Evolutionary conservation across 2,329 filamentous ascomycete species (phyloP), one percentile per base, ranked within the genome.

Genomic region (Chrysoporthe puriensis): DNA sequence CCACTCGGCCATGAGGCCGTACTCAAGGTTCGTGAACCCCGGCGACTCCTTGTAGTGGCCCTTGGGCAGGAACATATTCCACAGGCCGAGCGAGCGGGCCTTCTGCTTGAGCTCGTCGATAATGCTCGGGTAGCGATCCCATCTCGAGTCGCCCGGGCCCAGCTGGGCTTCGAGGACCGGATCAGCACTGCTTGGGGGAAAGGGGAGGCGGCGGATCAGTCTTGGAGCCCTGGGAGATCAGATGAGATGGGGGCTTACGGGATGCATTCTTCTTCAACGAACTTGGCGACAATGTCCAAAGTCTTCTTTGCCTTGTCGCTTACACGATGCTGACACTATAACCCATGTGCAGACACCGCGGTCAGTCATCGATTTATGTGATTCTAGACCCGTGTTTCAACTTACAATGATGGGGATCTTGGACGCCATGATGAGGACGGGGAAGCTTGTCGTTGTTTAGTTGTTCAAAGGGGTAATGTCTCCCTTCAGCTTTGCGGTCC

Each of bases 31-130:
- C 69, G 90, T 93, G 83, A 93, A 97, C 44, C 96, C 96, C 34
- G 95, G 94, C 1, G 94, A 96, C 82, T 97, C 93, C 79, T 91
- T 93, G 86, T 97, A 98, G 82, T 97, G 94, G 74, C 90, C 94
- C 83, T 92, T 95, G 72, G 96, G 93, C 73, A 99, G 81, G 85
- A 99, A 99, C 90, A 99, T 91, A 82, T 99, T 99, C 96, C 96
- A 99, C 58, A 99, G 85, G 1, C 95, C 96, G 36, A 97, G 86
- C 73, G 91, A 86, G 76, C 85, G 87, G 57, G 95, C 96, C 79
- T 94, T 92, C 72, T 81, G 83, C 86, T 98, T 98, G 74, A 99
- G 86, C 66, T 96, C 90, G 73, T 99, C 96, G 70, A 99, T 87
- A 74, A 98, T 85, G 54, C 85, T 78, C 0, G 96, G 95, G 77